Evolutionary conservation across 345 rosid genomes (phyloP).

Genomic region (Cardiospermum halicacabum): DNA sequence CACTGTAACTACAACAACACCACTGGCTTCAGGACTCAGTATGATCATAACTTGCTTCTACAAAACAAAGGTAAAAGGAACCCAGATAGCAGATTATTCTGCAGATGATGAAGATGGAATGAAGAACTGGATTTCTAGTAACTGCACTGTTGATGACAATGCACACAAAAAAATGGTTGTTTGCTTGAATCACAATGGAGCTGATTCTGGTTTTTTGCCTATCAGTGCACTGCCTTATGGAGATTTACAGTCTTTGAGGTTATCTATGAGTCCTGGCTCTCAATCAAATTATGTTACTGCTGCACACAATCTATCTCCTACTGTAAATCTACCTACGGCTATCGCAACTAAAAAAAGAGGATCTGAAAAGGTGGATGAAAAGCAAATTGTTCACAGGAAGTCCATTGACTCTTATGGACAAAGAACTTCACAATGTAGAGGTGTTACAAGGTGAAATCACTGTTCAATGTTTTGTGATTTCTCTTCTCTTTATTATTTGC

Average conservation of each 20-base stretch:
- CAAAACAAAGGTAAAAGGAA: conserved; percentile 23
- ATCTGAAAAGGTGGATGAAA: conserved; percentile 61
- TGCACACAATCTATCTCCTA: conserved; percentile 49
- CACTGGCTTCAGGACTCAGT: conserved; percentile 35
- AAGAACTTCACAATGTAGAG: conserved; percentile 96
- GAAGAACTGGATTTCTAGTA: conserved; percentile 41
- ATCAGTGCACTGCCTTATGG: conserved; percentile 58
- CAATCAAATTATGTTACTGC: conserved; percentile 80
- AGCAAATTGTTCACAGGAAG: conserved; percentile 82
- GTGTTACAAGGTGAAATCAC: conserved; percentile 72
- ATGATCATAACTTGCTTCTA: conserved; percentile 37
- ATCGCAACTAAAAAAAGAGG: conserved; percentile 83
- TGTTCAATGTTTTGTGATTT: background rate
- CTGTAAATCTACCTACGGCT: conserved; percentile 43
- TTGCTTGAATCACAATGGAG: conserved; percentile 31
- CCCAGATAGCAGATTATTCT: conserved; percentile 33
- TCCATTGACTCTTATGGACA: conserved; percentile 96
- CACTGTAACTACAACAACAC: conserved; percentile 10
- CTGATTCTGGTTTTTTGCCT: conserved; percentile 34
- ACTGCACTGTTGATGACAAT: conserved; percentile 39
- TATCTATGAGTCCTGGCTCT: conserved; percentile 96
- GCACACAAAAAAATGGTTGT: conserved; percentile 43
- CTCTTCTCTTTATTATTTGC: background rate
- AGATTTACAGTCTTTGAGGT: conserved; percentile 80
- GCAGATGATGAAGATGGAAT: conserved; percentile 32